Evolutionary conservation across 208 protist genomes (phyloP).

Genomic region (Acanthamoeba polyphaga): DNA sequence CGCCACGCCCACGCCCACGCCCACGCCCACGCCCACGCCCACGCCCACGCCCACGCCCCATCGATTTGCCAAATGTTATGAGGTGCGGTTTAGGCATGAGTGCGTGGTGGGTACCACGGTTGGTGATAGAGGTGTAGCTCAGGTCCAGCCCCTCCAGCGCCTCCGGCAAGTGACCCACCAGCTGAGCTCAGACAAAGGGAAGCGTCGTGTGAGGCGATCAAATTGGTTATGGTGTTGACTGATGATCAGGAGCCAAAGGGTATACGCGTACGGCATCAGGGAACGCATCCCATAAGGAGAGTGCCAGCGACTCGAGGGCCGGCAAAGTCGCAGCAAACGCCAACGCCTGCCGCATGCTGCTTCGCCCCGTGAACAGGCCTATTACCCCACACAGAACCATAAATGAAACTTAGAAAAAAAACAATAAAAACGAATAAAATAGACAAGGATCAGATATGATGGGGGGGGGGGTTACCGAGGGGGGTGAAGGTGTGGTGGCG

Average conservation of each 20-base stretch:
- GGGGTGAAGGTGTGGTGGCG: background rate
- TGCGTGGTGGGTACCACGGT: background rate
- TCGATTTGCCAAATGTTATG: too few relatives aligned
- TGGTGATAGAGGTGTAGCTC: background rate
- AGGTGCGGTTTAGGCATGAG: too few relatives aligned
- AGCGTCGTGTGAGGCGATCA: too few relatives aligned
- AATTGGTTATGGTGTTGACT: too few relatives aligned
- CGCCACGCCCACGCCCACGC: too few relatives aligned
- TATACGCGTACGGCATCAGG: background rate
- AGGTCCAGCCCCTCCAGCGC: background rate
- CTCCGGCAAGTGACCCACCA: background rate
- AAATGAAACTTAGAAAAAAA: too few relatives aligned
- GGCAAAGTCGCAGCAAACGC: background rate
- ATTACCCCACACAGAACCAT: too few relatives aligned
- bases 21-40: too few relatives aligned
- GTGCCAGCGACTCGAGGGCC: background rate
- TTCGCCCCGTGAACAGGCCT: background rate
- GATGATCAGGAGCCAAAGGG: too few relatives aligned
- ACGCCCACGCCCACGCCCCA: too few relatives aligned
- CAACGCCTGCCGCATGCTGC: background rate
- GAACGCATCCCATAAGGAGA: background rate
- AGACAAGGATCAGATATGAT: too few relatives aligned
- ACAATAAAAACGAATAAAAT: too few relatives aligned
- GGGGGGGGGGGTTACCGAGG: background rate
- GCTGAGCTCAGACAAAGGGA: background rate